Conservation (phyloP, 148 eudicot genomes). For the Fagopyrum homotropicum region DNA sequence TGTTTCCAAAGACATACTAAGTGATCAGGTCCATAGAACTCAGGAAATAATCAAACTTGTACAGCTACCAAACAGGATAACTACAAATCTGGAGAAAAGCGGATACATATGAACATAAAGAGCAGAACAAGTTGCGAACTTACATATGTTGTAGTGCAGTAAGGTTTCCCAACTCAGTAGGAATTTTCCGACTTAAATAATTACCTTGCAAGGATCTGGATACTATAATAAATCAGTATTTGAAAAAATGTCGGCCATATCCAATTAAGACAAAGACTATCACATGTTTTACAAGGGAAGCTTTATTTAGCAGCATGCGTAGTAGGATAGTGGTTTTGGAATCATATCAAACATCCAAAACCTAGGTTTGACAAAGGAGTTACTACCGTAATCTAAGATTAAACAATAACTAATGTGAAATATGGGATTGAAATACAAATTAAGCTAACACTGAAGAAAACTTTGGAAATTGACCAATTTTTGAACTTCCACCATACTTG, state of each 20-base stretch:
- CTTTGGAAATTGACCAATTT: not conserved
- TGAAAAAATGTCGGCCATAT: too few relatives aligned
- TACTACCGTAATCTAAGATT: not conserved
- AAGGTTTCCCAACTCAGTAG: too few relatives aligned
- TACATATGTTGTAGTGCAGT: constrained; percentile 71
- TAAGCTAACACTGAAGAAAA: not conserved
- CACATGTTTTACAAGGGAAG: too few relatives aligned
- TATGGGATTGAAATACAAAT: not conserved
- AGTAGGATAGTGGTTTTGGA: not conserved
- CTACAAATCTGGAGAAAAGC: not conserved
- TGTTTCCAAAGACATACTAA: not conserved
- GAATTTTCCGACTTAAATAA: too few relatives aligned
- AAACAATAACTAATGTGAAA: not conserved
- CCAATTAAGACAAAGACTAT: too few relatives aligned
- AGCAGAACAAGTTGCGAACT: constrained; percentile 18
- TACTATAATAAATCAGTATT: too few relatives aligned
- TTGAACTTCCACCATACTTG: too few relatives aligned
- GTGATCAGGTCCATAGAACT: constrained; percentile 1
- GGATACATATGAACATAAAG: not conserved
- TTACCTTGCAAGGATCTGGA: too few relatives aligned
- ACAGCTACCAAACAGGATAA: not conserved
- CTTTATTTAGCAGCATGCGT: constrained; percentile 4
- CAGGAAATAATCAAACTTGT: not conserved
- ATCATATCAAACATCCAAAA: not conserved
- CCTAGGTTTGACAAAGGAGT: not conserved